These are phyloP conservation scores for Dalbergia oliveri DNA, from an alignment of 306 rosid species.

Conservation along the genomic window DNA sequence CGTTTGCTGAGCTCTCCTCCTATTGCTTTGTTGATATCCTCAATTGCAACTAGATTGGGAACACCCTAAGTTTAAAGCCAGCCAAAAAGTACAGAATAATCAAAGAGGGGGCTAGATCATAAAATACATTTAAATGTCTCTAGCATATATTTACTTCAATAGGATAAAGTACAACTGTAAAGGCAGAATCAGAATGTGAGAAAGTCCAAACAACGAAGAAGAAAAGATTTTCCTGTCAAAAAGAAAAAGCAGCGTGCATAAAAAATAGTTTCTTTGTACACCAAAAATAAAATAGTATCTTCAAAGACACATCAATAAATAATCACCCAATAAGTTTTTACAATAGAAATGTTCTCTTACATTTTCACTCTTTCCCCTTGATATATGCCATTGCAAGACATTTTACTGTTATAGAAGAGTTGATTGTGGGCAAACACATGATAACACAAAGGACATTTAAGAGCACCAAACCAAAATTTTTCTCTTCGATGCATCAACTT, in stretches of 20 bases:
- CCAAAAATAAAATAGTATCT: neutral
- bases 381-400: constrained; percentile 8
- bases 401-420: neutral
- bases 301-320: constrained; percentile 6
- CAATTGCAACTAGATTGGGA: constrained; percentile 42
- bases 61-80: constrained; percentile 46
- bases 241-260: neutral
- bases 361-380: neutral
- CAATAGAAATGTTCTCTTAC: neutral
- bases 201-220: neutral
- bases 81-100: constrained; percentile 15
- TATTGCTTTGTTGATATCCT: constrained; percentile 41
- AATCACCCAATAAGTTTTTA: neutral
- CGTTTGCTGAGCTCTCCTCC: constrained; percentile 39
- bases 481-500: constrained; percentile 19
- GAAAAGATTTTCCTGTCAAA: neutral
- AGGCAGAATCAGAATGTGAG: constrained; percentile 15
- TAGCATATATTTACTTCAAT: neutral
- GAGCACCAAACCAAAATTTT: constrained; percentile 1
- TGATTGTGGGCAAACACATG: constrained; percentile 1
- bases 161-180: constrained; percentile 4
- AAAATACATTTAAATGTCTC: constrained; percentile 5
- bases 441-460: constrained; percentile 13
- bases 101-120: constrained; percentile 9
- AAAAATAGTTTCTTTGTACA: neutral